Percentiles rank a stretch among this genome's conserved stretches.
These are phyloP conservation scores for Lachancea quebecensis DNA, from an alignment of 805 yeast genomes.

Conservation along the genomic window DNA sequence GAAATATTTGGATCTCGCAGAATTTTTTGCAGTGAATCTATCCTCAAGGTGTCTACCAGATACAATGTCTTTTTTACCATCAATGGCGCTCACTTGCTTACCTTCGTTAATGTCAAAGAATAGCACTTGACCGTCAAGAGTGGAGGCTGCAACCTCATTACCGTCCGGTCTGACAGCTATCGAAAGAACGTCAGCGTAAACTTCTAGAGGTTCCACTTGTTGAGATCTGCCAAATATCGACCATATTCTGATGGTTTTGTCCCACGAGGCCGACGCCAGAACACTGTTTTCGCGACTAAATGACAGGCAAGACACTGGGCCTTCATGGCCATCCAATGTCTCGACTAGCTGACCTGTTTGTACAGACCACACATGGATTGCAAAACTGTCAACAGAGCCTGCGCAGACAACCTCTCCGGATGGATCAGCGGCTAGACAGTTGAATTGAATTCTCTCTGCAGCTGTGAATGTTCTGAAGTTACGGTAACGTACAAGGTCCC, in stretches of 20 bases:
- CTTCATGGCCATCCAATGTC: slow-evolving; percentile 86
- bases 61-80: slow-evolving; percentile 78
- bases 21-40: slow-evolving; percentile 70
- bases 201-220: slow-evolving; percentile 84
- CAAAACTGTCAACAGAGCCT: slow-evolving; percentile 83
- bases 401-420: slow-evolving; percentile 96
- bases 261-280: slow-evolving; percentile 94
- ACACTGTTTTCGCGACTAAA: slow-evolving; percentile 74
- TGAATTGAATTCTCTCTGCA: slow-evolving; percentile 79
- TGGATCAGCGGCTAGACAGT: slow-evolving; percentile 88
- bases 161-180: slow-evolving; percentile 88
- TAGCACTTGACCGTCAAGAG: slow-evolving; percentile 80
- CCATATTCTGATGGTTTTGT: slow-evolving; percentile 90
- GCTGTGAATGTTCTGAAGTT: slow-evolving; percentile 95
- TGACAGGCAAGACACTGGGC: slow-evolving; percentile 82
- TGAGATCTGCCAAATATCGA: slow-evolving; percentile 81
- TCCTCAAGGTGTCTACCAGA: slow-evolving; percentile 81
- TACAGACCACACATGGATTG: slow-evolving; percentile 93
- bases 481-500: slow-evolving; percentile 90
- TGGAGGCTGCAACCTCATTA: slow-evolving; percentile 80
- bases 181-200: slow-evolving; percentile 75
- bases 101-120: slow-evolving; percentile 81
- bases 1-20: slow-evolving; percentile 79
- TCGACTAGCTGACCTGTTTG: slow-evolving; percentile 91
- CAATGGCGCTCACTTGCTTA: slow-evolving; percentile 74